A percentile compares a stretch with the other conserved stretches of the same genome.
Conservation (phyloP, 2,329 filamentous ascomycete genomes). For the Penicillium sp. region DNA sequence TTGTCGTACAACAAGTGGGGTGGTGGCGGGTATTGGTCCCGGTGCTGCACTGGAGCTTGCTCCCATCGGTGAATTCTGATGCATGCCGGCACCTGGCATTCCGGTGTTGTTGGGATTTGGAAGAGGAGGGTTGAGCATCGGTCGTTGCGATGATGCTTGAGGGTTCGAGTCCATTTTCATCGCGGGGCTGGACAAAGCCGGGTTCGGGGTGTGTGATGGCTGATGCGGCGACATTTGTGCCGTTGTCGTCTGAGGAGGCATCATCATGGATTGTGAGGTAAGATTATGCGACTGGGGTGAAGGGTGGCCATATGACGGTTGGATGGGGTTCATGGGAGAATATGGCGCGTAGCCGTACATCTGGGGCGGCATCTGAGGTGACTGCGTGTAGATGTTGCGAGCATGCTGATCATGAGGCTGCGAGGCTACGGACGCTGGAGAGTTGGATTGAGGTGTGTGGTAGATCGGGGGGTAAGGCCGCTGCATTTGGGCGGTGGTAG, state of each 20-base stretch:
- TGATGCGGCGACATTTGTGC: conserved; percentile 42
- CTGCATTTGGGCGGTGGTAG: conserved; percentile 60
- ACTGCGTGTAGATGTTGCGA: conserved; percentile 76
- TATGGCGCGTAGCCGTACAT: conserved; percentile 72
- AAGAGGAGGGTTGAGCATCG: conserved; percentile 35
- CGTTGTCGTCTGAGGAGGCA: conserved; percentile 43
- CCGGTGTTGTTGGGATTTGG: conserved; percentile 53
- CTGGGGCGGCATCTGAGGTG: conserved; percentile 72
- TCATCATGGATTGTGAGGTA: conserved; percentile 52
- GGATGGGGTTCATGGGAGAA: conserved; percentile 49
- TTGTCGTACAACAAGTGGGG: conserved; percentile 86
- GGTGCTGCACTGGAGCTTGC: conserved; percentile 88
- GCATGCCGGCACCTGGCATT: conserved; percentile 34
- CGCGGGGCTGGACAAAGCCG: conserved; percentile 57
- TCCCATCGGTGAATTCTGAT: conserved; percentile 46
- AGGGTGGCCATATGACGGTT: conserved; percentile 56
- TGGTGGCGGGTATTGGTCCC: conserved; percentile 93
- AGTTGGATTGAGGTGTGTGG: conserved; percentile 92
- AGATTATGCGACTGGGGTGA: conserved; percentile 54
- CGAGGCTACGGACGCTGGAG: conserved; percentile 86
- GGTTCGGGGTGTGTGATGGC: conserved; percentile 41
- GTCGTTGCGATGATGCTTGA: conserved; percentile 34
- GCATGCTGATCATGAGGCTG: conserved; percentile 82
- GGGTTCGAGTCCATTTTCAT: conserved; percentile 46
- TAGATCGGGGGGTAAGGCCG: conserved; percentile 84